Evolutionary conservation across 257 asterid species (phyloP).

Genomic region (Parsonsia alboflavescens): DNA sequence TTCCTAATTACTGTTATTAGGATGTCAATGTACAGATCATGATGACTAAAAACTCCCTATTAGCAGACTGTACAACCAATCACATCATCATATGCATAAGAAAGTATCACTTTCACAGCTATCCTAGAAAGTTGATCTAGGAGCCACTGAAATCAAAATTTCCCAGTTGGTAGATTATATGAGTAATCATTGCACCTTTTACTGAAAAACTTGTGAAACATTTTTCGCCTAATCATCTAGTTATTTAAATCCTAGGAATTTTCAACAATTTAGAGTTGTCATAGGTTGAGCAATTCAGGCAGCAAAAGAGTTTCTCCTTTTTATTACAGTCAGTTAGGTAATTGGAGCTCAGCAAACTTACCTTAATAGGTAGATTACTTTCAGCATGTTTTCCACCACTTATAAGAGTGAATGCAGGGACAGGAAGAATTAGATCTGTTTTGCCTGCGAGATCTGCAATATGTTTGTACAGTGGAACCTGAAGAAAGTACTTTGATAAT

Average conservation of each 20-base stretch:
- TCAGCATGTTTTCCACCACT: conserved; percentile 92
- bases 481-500: conserved; percentile 21
- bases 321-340: background rate
- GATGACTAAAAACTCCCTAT: background rate
- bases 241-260: background rate
- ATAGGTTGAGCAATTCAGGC: background rate
- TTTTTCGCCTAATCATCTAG: background rate
- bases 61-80: background rate
- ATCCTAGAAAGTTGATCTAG: background rate
- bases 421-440: conserved; percentile 63
- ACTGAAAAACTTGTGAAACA: background rate
- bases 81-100: background rate
- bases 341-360: conserved; percentile 18
- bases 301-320: background rate
- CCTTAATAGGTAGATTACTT: conserved; percentile 76
- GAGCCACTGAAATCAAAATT: background rate
- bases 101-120: background rate
- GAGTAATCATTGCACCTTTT: background rate
- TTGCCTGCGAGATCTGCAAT: conserved; percentile 93
- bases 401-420: conserved; percentile 88
- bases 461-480: conserved; percentile 96
- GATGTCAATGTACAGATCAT: background rate
- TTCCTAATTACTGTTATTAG: background rate
- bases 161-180: background rate
- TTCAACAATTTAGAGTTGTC: background rate